Evolutionary conservation across 2,329 filamentous ascomycete genomes (phyloP).

Genomic region (Aspergillus quadrilineatus): DNA sequence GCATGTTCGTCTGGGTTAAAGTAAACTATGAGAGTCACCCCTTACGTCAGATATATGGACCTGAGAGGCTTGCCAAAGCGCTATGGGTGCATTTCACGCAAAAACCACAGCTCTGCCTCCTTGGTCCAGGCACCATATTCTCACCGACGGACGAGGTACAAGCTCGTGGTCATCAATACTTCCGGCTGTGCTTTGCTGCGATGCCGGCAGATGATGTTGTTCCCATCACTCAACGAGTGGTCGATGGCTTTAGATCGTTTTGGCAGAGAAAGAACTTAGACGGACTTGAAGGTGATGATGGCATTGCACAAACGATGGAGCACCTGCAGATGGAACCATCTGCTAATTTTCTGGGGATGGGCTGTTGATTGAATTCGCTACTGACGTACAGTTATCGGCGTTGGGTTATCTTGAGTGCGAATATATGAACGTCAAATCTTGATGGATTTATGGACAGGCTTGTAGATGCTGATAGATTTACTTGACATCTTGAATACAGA

Average conservation of each 20-base stretch:
- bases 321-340: conserved; percentile 5
- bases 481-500: neutral
- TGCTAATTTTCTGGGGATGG: conserved; percentile 20
- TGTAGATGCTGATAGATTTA: neutral
- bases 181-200: conserved; percentile 81
- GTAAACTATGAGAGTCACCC: conserved; percentile 73
- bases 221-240: conserved; percentile 62
- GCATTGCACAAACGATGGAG: conserved; percentile 6
- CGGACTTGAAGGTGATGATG: conserved; percentile 26
- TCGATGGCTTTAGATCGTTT: conserved; percentile 68
- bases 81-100: conserved; percentile 71
- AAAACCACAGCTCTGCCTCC: conserved; percentile 68
- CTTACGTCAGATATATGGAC: conserved; percentile 57
- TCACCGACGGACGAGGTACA: conserved; percentile 62
- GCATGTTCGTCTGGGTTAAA: conserved; percentile 89
- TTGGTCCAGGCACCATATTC: conserved; percentile 72
- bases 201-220: conserved; percentile 70
- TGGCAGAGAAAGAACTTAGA: conserved; percentile 67
- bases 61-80: conserved; percentile 59
- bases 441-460: neutral
- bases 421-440: neutral
- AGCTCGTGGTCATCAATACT: conserved; percentile 66
- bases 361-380: conserved; percentile 13
- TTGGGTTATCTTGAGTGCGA: neutral
- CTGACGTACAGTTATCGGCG: neutral